Conservation (phyloP, 2,329 filamentous ascomycete genomes). For the Aspergillus texensis region DNA sequence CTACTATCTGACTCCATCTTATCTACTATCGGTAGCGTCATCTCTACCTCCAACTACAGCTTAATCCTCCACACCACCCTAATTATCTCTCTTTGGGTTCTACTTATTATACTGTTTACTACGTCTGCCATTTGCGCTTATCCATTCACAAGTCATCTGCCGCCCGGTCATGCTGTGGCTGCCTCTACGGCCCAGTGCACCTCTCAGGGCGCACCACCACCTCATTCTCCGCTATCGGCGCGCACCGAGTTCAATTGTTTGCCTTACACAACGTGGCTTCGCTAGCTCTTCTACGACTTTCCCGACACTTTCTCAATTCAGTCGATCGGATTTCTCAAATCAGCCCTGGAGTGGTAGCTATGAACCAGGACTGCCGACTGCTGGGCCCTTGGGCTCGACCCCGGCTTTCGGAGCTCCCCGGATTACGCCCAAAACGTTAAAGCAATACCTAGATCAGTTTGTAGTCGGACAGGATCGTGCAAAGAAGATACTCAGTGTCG, state of each 20-base stretch:
- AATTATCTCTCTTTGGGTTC: not conserved
- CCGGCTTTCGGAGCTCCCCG: slow-evolving; percentile 60
- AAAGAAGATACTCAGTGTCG: slow-evolving; percentile 86
- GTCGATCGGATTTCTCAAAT: slow-evolving; percentile 64
- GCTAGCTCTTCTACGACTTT: slow-evolving; percentile 36
- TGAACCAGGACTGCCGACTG: slow-evolving; percentile 63
- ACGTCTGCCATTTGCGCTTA: not conserved
- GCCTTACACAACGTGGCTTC: slow-evolving; percentile 22
- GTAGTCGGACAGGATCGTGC: slow-evolving; percentile 94
- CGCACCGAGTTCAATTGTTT: slow-evolving; percentile 12
- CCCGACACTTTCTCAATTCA: slow-evolving; percentile 54
- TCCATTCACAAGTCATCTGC: slow-evolving; percentile 8
- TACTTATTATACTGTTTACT: not conserved
- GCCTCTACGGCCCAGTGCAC: slow-evolving; percentile 30
- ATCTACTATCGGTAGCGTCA: slow-evolving; percentile 16
- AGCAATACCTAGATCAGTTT: slow-evolving; percentile 90
- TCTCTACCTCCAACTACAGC: slow-evolving; percentile 2
- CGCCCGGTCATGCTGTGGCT: slow-evolving; percentile 35
- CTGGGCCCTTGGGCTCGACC: slow-evolving; percentile 64
- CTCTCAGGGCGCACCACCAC: slow-evolving; percentile 22
- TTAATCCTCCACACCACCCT: not conserved
- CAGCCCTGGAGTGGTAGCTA: slow-evolving; percentile 66
- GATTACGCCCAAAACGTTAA: slow-evolving; percentile 68
- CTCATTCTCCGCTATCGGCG: slow-evolving; percentile 28
- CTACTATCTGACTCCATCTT: slow-evolving; percentile 21